Evolutionary conservation across 306 rosid species (phyloP).

Genomic region (Pyrus bretschneideri): DNA sequence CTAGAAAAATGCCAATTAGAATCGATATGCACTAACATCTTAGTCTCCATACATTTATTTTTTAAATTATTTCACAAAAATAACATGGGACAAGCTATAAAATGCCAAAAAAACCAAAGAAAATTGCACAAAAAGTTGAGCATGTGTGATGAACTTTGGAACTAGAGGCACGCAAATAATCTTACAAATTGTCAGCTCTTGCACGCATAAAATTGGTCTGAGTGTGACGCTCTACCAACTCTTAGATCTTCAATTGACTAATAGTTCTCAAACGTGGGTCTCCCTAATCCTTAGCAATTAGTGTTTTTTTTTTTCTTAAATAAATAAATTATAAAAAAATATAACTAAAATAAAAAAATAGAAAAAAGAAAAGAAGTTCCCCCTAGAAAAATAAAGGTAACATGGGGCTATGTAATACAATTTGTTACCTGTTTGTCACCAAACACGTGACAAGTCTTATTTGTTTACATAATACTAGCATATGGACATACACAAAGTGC

Average conservation of each 20-base stretch:
- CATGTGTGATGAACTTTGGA: not conserved
- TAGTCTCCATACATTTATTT: no score
- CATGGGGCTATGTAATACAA: not conserved
- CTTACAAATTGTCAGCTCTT: not conserved
- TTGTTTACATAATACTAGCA: not conserved
- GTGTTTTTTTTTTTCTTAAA: no score
- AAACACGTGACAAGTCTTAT: constrained; percentile 22
- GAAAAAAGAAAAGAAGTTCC: not conserved
- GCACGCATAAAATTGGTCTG: not conserved
- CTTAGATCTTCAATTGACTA: constrained; percentile 1
- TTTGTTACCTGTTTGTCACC: constrained; percentile 15
- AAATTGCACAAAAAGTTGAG: not conserved
- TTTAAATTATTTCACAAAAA: not conserved
- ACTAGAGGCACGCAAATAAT: not conserved
- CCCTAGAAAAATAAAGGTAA: not conserved
- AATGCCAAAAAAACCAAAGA: not conserved
- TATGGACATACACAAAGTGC: no score
- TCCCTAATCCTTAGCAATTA: not conserved
- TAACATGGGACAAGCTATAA: not conserved
- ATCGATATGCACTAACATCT: no score
- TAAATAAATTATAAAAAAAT: no score
- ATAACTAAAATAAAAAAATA: no score
- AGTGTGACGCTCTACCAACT: constrained; percentile 4
- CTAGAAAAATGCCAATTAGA: no score
- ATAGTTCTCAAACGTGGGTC: constrained; percentile 5